phyloP scores from a whole-genome alignment of 108 stramenopile species.

The Pseudonitzschia multistriata region DNA sequence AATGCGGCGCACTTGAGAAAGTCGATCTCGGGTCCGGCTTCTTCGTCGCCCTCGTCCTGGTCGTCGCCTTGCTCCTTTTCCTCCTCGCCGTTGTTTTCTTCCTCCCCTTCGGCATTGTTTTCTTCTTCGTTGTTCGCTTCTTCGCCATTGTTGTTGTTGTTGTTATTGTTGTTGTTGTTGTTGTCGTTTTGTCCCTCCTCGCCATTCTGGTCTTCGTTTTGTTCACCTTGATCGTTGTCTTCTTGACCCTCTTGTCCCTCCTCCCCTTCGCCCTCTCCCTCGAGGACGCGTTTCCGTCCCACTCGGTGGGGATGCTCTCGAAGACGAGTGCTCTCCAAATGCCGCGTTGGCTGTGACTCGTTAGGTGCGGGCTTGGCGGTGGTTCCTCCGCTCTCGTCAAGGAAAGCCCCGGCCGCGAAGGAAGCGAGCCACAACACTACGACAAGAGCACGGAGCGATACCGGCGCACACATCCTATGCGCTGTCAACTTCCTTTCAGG shows the following conservation, averaged over 20 bases:
- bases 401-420: too few relatives aligned
- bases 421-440: too few relatives aligned
- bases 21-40: background rate
- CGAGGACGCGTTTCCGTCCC: too few relatives aligned
- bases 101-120: background rate
- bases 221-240: background rate
- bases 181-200: background rate
- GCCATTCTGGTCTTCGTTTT: background rate
- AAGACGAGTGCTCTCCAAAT: too few relatives aligned
- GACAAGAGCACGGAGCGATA: too few relatives aligned
- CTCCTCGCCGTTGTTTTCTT: background rate
- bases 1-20: constrained; percentile 15
- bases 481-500: too few relatives aligned
- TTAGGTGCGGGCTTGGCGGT: too few relatives aligned
- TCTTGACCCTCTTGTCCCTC: background rate
- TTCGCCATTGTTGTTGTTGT: background rate
- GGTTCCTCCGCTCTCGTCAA: too few relatives aligned
- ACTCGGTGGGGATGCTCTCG: too few relatives aligned
- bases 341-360: too few relatives aligned
- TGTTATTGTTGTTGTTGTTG: background rate
- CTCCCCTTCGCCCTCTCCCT: background rate
- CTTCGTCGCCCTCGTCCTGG: background rate
- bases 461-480: too few relatives aligned
- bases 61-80: background rate
- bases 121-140: constrained; percentile 1